Conservation (phyloP, 805 yeast species). For the Schizosaccharomyces cryophilus region DNA sequence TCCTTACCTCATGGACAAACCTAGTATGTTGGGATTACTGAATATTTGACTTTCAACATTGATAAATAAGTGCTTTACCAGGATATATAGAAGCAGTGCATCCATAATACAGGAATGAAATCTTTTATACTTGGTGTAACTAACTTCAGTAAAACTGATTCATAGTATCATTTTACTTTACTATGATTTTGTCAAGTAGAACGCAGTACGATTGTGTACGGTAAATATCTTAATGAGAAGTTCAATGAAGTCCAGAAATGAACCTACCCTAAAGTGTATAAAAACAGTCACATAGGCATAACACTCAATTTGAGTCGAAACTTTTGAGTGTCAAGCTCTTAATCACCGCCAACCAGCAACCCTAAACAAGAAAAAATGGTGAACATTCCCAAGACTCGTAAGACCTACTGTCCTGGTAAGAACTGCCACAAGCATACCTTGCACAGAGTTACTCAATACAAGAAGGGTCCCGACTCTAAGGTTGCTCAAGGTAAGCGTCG, state of each 20-base stretch:
- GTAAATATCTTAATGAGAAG: no score
- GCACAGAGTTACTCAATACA: conserved; percentile 99
- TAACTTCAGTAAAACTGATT: no score
- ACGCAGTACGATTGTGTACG: no score
- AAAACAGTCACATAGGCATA: neutral
- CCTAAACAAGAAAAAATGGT: conserved; percentile 19
- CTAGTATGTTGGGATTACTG: no score
- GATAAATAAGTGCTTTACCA: no score
- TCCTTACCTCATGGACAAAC: no score
- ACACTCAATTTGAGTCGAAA: neutral
- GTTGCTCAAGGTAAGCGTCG: conserved; percentile 99
- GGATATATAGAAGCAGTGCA: no score
- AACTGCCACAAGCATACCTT: conserved; percentile 98
- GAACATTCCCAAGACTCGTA: conserved; percentile 99
- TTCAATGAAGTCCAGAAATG: neutral
- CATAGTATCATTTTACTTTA: no score
- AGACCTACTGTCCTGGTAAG: conserved; percentile 99
- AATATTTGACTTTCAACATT: no score
- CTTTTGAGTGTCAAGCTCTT: neutral
- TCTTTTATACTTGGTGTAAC: no score
- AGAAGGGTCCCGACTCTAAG: conserved; percentile 98
- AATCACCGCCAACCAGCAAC: neutral
- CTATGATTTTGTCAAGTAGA: no score
- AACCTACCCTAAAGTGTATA: neutral
- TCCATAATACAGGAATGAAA: no score